Conservation (phyloP, 148 eudicot species). For the Rhododendron henanense region DNA sequence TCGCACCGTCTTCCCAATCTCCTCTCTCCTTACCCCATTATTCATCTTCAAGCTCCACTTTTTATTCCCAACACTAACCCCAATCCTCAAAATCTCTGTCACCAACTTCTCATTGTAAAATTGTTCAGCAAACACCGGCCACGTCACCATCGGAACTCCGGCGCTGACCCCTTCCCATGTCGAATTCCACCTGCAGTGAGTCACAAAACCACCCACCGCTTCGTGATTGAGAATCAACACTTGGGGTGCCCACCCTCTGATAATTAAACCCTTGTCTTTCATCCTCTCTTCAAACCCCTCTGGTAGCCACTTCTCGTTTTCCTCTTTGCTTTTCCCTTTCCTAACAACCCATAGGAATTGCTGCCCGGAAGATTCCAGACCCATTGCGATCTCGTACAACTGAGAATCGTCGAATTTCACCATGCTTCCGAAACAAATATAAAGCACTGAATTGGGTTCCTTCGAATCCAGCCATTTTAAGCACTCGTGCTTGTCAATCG, state of each 20-base stretch:
- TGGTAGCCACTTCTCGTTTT: slow-evolving; percentile 29
- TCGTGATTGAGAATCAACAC: slow-evolving; percentile 26
- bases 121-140: slow-evolving; percentile 37
- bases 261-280: slow-evolving; percentile 24
- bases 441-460: slow-evolving; percentile 46
- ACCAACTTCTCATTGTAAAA: slow-evolving; percentile 33
- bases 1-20: slow-evolving; percentile 21
- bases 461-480: slow-evolving; percentile 59
- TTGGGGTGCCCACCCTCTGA: slow-evolving; percentile 39
- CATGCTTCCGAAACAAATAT: slow-evolving; percentile 48
- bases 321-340: neutral
- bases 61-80: slow-evolving; percentile 33
- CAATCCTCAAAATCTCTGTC: slow-evolving; percentile 28
- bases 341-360: slow-evolving; percentile 60
- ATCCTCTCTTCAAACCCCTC: slow-evolving; percentile 25
- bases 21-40: slow-evolving; percentile 1
- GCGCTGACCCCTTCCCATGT: slow-evolving; percentile 23
- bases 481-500: slow-evolving; percentile 39
- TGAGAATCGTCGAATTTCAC: slow-evolving; percentile 16
- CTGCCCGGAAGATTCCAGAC: slow-evolving; percentile 45
- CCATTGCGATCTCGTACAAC: slow-evolving; percentile 45
- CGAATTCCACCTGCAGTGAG: slow-evolving; percentile 46
- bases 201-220: slow-evolving; percentile 26
- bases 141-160: slow-evolving; percentile 36
- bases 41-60: slow-evolving; percentile 9